These are phyloP conservation scores for Hyphopichia burtonii DNA, from an alignment of 1,139 yeast species.

Conservation along the genomic window DNA sequence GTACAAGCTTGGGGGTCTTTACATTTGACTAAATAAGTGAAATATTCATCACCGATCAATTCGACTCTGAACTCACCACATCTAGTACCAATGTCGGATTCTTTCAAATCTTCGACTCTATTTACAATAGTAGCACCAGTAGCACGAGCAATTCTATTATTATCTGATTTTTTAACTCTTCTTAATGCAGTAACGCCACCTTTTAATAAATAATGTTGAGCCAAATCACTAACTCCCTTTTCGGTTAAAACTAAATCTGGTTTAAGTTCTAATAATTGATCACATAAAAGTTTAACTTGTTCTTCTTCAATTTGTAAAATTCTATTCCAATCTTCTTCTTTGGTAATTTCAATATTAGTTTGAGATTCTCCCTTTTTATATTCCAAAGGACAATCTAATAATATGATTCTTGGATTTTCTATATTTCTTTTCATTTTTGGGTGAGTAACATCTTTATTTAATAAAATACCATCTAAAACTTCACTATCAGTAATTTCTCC, in stretches of 20 bases:
- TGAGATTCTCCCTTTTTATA: conserved; percentile 99
- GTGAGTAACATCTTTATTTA: conserved; percentile 96
- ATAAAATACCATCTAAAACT: conserved; percentile 87
- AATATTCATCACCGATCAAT: conserved; percentile 96
- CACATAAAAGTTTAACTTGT: conserved; percentile 87
- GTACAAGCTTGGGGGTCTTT: conserved; percentile 92
- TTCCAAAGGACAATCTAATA: conserved; percentile 95
- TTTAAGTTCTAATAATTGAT: conserved; percentile 76
- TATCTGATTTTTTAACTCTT: conserved; percentile 94
- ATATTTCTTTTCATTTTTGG: conserved; percentile 94
- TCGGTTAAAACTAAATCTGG: conserved; percentile 97
- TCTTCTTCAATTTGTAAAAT: conserved; percentile 96
- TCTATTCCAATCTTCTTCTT: conserved; percentile 96
- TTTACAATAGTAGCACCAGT: conserved; percentile 98
- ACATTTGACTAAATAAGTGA: conserved; percentile 81
- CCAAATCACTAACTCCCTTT: conserved; percentile 97
- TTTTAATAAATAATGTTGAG: conserved; percentile 92
- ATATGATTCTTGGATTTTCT: conserved; percentile 82
- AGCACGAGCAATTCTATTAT: conserved; percentile 94
- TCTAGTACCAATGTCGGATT: conserved; percentile 80
- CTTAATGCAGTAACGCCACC: conserved; percentile 92
- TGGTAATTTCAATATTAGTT: conserved; percentile 94
- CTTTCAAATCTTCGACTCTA: conserved; percentile 91
- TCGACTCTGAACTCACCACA: conserved; percentile 94
- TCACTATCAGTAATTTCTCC: conserved; percentile 90